These are phyloP conservation scores for Themeda triandra DNA, from an alignment of 176 grass and related monocot species.

Conservation along the genomic window DNA sequence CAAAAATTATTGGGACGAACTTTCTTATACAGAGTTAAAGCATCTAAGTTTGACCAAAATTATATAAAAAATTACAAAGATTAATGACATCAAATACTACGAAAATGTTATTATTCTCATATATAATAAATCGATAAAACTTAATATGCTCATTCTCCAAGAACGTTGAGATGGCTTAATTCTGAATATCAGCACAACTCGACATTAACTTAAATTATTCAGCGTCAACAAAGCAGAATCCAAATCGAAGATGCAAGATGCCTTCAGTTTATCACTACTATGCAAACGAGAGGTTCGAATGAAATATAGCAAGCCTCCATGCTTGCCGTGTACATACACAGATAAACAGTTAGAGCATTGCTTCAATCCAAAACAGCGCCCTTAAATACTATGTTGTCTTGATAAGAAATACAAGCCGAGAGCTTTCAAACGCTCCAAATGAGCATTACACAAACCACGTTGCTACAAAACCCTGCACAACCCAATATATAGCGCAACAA, in stretches of 20 bases:
- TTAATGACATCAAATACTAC: no score
- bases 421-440: conserved; percentile 10
- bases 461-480: conserved; percentile 34
- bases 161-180: no score
- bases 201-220: background rate
- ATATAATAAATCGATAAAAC: no score
- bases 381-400: background rate
- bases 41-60: no score
- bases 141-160: no score
- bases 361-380: conserved; percentile 32
- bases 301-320: background rate
- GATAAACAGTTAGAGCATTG: background rate
- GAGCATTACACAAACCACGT: conserved; percentile 41
- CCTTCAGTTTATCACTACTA: background rate
- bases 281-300: background rate
- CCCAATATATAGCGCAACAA: conserved; percentile 30
- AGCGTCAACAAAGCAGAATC: background rate
- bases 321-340: background rate
- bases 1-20: no score
- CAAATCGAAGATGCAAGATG: background rate
- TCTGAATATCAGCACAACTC: no score
- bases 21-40: no score
- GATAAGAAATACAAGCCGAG: conserved; percentile 29
- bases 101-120: no score
- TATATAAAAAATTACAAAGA: no score